A percentile compares a stretch with the other conserved stretches of the same genome.
Conservation (phyloP, 371 early-diverging fungal genomes). For the Chytridium lagenaria region DNA sequence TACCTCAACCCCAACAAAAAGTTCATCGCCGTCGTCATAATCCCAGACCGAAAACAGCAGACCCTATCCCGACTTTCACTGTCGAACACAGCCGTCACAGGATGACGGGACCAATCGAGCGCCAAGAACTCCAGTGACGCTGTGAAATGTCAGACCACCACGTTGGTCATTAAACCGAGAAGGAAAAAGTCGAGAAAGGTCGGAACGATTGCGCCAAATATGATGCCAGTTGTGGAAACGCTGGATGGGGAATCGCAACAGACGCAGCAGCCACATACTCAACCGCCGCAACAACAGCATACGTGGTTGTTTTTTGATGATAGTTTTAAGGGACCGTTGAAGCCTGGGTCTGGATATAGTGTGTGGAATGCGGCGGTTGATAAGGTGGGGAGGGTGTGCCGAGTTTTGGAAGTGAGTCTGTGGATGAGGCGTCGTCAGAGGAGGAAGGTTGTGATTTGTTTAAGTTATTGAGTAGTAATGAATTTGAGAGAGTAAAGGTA, state of each 20-base stretch:
- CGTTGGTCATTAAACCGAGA: neutral
- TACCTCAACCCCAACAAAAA: too few relatives aligned
- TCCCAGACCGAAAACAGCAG: too few relatives aligned
- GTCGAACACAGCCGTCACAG: neutral
- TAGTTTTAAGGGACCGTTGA: neutral
- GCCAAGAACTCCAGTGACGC: neutral
- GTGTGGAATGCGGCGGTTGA: too few relatives aligned
- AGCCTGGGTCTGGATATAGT: too few relatives aligned
- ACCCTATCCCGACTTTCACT: neutral
- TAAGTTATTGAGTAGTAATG: too few relatives aligned
- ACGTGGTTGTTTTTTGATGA: neutral
- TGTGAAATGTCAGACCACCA: neutral
- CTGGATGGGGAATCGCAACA: neutral
- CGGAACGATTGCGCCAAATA: neutral
- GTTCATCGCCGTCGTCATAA: too few relatives aligned
- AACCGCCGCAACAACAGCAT: neutral
- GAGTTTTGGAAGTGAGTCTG: too few relatives aligned
- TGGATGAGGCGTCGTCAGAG: too few relatives aligned
- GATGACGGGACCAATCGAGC: neutral
- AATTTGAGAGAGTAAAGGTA: neutral
- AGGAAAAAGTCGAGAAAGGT: neutral
- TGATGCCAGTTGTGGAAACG: neutral
- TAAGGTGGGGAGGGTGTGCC: too few relatives aligned
- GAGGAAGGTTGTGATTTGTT: too few relatives aligned
- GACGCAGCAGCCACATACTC: neutral